Percentiles rank a stretch among this genome's conserved stretches.
Conservation (phyloP, 768 basidiomycete genomes). For the Lyophyllum semitale region DNA sequence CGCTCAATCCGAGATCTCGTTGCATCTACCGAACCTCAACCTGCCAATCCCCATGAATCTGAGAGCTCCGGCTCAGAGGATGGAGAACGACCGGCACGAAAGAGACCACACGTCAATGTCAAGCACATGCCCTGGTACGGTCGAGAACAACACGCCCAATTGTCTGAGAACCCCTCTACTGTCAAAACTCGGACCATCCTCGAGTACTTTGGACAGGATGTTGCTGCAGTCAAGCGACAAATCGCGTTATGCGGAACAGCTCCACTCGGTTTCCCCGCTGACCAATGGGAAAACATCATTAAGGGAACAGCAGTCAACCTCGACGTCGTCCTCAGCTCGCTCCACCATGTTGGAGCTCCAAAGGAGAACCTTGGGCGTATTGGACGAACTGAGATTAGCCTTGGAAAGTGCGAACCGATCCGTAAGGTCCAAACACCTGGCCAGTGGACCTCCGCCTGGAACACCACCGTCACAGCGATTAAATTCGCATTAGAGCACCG, state of each 20-base stretch:
- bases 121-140: too few species aligned
- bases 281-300: conserved; percentile 7
- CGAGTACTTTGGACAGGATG: not conserved
- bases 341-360: conserved; percentile 8
- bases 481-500: conserved; percentile 25
- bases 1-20: too few species aligned
- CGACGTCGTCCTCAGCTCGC: conserved; percentile 6
- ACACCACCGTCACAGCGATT: conserved; percentile 13
- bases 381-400: conserved; percentile 15
- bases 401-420: conserved; percentile 13
- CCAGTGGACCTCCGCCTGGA: conserved; percentile 28
- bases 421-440: conserved; percentile 15
- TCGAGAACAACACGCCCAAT: too few species aligned
- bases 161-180: not conserved
- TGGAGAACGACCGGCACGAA: too few species aligned
- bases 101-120: too few species aligned
- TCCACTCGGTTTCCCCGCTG: not conserved
- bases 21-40: too few species aligned
- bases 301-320: conserved; percentile 5
- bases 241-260: not conserved
- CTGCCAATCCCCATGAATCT: too few species aligned
- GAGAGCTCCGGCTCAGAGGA: too few species aligned
- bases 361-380: conserved; percentile 17
- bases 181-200: not conserved
- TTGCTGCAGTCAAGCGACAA: not conserved